Evolutionary conservation across 805 yeast genomes (phyloP).

Genomic region (Saturnispora gosingensis): DNA sequence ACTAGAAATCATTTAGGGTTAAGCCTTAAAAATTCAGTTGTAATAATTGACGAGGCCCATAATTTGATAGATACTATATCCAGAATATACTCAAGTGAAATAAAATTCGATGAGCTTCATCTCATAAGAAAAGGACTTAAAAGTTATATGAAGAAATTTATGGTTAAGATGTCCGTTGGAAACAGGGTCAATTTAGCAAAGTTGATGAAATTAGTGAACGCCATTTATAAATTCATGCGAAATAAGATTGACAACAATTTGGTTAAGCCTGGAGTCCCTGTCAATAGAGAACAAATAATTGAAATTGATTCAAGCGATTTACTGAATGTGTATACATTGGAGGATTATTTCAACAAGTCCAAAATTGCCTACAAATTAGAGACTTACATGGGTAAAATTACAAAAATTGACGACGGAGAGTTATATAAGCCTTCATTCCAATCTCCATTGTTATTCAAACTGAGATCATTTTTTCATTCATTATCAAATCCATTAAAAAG

Average conservation of each 20-base stretch:
- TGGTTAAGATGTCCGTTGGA: constrained; percentile 55
- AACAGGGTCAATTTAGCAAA: constrained; percentile 65
- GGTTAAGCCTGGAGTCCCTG: constrained; percentile 42
- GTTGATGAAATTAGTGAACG: constrained; percentile 45
- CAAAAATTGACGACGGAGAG: constrained; percentile 4
- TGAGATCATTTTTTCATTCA: constrained; percentile 54
- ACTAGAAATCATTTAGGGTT: constrained; percentile 54
- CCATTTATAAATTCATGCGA: constrained; percentile 36
- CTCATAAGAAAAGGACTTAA: constrained; percentile 40
- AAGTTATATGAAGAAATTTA: constrained; percentile 49
- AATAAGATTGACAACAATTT: constrained; percentile 15
- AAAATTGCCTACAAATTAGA: constrained; percentile 83
- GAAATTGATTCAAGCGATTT: constrained; percentile 55
- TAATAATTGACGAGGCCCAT: constrained; percentile 90
- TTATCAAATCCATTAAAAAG: constrained; percentile 68
- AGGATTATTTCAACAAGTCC: constrained; percentile 51
- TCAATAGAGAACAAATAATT: constrained; percentile 46
- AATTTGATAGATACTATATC: constrained; percentile 72
- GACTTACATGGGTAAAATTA: constrained; percentile 40
- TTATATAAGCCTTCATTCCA: constrained; percentile 16
- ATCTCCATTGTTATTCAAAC: constrained; percentile 51
- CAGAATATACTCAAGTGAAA: constrained; percentile 52
- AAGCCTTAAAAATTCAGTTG: constrained; percentile 51
- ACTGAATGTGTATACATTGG: constrained; percentile 59
- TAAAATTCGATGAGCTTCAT: constrained; percentile 42